Percentiles rank a stretch among this genome's conserved stretches.
These are phyloP conservation scores for Lipomyces anomalus DNA, from an alignment of 805 yeast species.

Conservation along the genomic window DNA sequence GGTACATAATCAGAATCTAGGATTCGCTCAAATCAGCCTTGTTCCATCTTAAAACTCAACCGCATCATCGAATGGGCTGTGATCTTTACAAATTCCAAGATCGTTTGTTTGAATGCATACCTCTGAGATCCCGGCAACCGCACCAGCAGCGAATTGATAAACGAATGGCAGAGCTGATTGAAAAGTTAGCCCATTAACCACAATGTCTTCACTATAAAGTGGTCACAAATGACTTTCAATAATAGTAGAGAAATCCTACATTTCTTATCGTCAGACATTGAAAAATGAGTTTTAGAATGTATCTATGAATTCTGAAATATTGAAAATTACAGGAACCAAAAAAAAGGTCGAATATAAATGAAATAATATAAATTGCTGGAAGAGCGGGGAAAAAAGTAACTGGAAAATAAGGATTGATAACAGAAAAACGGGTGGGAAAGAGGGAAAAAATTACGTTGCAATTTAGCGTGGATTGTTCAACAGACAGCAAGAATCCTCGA, in stretches of 20 bases:
- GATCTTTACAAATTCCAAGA: background rate
- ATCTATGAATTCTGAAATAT: too few relatives aligned
- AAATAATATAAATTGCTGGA: too few relatives aligned
- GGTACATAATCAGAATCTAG: conserved; percentile 75
- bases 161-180: conserved; percentile 60
- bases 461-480: too few relatives aligned
- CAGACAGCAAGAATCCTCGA: too few relatives aligned
- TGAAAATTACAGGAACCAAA: too few relatives aligned
- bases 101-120: conserved; percentile 25
- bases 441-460: too few relatives aligned
- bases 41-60: conserved; percentile 41
- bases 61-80: conserved; percentile 12
- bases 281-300: too few relatives aligned
- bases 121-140: conserved; percentile 95
- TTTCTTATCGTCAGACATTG: conserved; percentile 11
- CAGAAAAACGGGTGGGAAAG: too few relatives aligned
- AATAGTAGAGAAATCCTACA: background rate
- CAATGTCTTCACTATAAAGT: background rate
- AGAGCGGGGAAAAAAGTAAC: too few relatives aligned
- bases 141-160: conserved; percentile 89
- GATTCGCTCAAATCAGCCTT: background rate
- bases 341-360: too few relatives aligned
- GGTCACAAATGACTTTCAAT: background rate
- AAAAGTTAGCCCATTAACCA: background rate
- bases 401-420: too few relatives aligned